Evolutionary conservation across 2,329 filamentous ascomycete species (phyloP), one percentile per base, ranked within the genome.

Genomic region (Annulohypoxylon truncatum): DNA sequence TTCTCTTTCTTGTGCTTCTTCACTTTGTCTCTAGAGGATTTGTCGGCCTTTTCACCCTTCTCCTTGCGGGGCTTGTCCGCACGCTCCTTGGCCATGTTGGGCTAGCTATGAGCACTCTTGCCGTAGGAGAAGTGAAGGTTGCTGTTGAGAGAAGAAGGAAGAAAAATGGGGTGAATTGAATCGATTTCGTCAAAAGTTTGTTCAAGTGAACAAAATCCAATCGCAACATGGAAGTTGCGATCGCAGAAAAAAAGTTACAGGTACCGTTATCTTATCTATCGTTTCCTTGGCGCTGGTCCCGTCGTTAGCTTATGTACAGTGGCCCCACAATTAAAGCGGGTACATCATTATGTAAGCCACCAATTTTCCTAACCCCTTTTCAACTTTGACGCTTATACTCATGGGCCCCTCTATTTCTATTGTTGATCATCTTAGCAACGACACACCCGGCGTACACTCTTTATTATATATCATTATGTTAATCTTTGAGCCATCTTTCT

Each of bases 21-120:
- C 31, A 72, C 69, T 29, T 70, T 71, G 52, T 71, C 70, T 28
- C 60, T 66, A 1, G 69, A 69, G 4, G 65, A 70, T 61, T 71
- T 68, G 53, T 72, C 66, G 26, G 52, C 42, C 58, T 66, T 70
- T 44, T 64, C 61, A 35, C 52, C 29, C 68, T 66, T 70, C 28
- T 69, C 56, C 54, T 66, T 65, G 42, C 51, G 54, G 22, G 56
- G 57, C 61, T 70, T 70, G n/a, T 54, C 54, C n/a, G 71, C 59
- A 54, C 66, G 58, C 50, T 72, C 70, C 54, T 74, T 73, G 18
- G 71, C 74, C 72, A 76, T 76, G 22, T 35, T 62, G 62, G 8
- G n/a, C 13, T 24, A 29, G 40, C 28, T 47, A 9, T 18, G 26
- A 29, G 13, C 26, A 10, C 15, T 20, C 24, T 46, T 6, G 28